Percentiles rank a stretch among this genome's conserved stretches.
These are phyloP conservation scores for Coemansia sp. DNA, from an alignment of 192 early-diverging fungal species.

Conservation along the genomic window DNA sequence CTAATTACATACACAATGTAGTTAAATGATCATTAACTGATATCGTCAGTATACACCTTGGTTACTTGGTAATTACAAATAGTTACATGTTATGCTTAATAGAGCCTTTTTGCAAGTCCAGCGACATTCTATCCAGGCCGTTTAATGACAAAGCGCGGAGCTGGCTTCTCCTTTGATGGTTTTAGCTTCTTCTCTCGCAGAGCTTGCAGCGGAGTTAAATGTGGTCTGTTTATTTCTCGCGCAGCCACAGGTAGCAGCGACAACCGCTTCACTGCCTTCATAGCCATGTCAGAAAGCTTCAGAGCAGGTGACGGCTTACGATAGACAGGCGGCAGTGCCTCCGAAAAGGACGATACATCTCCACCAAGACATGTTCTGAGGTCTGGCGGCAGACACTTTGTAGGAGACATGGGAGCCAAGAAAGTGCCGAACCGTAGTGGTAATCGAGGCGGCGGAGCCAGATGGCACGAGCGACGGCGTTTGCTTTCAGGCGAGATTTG, in stretches of 20 bases:
- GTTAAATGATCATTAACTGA: too few relatives aligned
- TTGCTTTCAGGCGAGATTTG: slow-evolving; percentile 21
- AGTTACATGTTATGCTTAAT: neutral
- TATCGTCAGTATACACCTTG: too few relatives aligned
- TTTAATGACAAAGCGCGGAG: neutral
- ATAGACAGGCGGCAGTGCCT: neutral
- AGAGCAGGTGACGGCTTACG: neutral
- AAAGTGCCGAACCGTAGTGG: slow-evolving; percentile 8
- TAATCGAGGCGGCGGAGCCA: neutral
- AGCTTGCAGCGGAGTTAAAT: slow-evolving; percentile 4
- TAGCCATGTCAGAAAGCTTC: neutral
- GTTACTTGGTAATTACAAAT: neutral
- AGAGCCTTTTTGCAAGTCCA: neutral
- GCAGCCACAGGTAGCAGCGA: neutral
- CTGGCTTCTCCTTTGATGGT: neutral
- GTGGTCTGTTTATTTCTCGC: neutral
- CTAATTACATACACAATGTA: too few relatives aligned
- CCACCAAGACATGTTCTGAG: slow-evolving; percentile 7
- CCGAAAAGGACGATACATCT: slow-evolving; percentile 21
- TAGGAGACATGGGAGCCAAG: slow-evolving; percentile 6
- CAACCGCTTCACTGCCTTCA: neutral
- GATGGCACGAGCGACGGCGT: neutral
- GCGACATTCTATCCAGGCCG: neutral
- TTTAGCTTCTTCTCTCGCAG: slow-evolving; percentile 11
- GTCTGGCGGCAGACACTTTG: slow-evolving; percentile 19